phyloP scores from a whole-genome alignment of 2,329 filamentous ascomycete genomes.

The Huntiella moniliformis region DNA sequence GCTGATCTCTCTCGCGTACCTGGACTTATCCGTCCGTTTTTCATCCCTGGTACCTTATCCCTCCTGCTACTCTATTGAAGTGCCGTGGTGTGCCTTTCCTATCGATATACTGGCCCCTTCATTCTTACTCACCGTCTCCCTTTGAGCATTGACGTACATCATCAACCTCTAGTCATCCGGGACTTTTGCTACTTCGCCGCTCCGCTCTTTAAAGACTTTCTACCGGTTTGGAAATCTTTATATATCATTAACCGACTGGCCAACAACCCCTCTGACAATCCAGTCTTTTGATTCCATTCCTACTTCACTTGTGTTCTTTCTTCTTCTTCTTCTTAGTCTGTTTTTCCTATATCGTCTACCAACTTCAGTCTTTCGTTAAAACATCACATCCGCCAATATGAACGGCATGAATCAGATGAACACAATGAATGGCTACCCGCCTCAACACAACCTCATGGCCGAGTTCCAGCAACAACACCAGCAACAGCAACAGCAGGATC shows the following conservation, averaged over 20 bases:
- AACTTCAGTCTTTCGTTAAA: not conserved
- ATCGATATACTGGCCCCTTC: slow-evolving; percentile 9
- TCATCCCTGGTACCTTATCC: slow-evolving; percentile 9
- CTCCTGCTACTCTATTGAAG: slow-evolving; percentile 9
- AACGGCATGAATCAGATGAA: not conserved
- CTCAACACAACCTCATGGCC: not conserved
- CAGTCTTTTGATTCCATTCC: slow-evolving; percentile 3
- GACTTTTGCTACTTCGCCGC: not conserved
- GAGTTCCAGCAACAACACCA: not conserved
- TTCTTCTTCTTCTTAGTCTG: not conserved
- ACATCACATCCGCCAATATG: not conserved
- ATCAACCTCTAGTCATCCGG: not conserved
- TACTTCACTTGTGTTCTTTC: not conserved
- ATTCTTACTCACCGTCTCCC: slow-evolving; percentile 9
- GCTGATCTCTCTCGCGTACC: no score
- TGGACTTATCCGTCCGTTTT: not conserved
- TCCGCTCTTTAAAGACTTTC: not conserved
- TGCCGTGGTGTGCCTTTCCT: no score
- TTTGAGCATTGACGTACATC: not conserved
- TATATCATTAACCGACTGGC: slow-evolving; percentile 3
- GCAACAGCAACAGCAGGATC: not conserved
- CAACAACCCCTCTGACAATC: not conserved
- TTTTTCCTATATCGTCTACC: no score
- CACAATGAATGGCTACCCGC: not conserved
- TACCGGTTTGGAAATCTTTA: not conserved